Base-by-base conservation (phyloP, 2,329 filamentous ascomycete genomes). In the Purpureocillium takamizusanense region DNA sequence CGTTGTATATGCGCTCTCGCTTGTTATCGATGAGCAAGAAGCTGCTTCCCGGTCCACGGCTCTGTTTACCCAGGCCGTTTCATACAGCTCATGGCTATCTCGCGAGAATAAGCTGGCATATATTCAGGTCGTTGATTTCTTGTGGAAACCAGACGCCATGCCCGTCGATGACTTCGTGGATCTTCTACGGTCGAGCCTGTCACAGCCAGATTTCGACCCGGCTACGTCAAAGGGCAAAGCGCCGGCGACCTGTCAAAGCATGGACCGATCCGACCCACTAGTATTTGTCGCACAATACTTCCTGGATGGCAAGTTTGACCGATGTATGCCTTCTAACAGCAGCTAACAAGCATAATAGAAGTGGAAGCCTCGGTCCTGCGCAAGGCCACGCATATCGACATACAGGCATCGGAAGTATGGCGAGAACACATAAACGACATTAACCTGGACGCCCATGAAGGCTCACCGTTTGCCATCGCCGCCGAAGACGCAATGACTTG, bases 1-100 rank as follows among this genome's bases (percentile, higher is more conserved):
- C 39, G 44, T 76, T 15, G 56, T 69, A 17, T 74, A 73, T 44
- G 66, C 70, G 11, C 60, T 75, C 29, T 72, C 66, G 4, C 46
- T 72, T 9, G 58, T 70, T 12, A 48, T 70, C 5, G 61, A 70
- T 38, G 65, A 64, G 46, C 58, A 64, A 36, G 60, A 65, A 23
- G 54, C 63, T 5, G 35, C 48, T 10, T 42, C 41, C 7, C 60
- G 58, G 35, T 63, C 59, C 17, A 55, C 51, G 13, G 51, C 60
- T 13, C 53, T 76, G 7, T 76, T 72, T 45, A 48, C 52, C 2
- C 72, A 74, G 48, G 65, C 67, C 7, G 48, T 72, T 15, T 52
- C 57, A 8, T 76, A 75, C 46, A 51, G 58, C 35, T 50, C 51
- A 11, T 57, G 56, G 42, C 53, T 75, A n/a, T 45, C 59, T 3